Conservation (phyloP, 2,329 filamentous ascomycete genomes). For the Cladophialophora bantiana region DNA sequence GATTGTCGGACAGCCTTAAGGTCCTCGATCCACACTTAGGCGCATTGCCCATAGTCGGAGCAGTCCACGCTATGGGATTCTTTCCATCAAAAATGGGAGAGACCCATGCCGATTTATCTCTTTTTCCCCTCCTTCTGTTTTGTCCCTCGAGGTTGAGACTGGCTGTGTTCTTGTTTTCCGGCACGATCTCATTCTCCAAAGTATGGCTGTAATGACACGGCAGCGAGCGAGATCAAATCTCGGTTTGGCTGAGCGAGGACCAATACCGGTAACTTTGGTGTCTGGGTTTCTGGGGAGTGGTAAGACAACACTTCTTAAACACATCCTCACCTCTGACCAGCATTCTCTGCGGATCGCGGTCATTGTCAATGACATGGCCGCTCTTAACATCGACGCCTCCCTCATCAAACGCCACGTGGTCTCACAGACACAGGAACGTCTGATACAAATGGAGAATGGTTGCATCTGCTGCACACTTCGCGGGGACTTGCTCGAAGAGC, state of each 20-base stretch:
- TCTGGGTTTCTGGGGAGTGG: constrained; percentile 70
- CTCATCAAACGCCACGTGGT: constrained; percentile 65
- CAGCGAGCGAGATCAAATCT: neutral
- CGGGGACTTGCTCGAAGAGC: constrained; percentile 73
- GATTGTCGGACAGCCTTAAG: constrained; percentile 8
- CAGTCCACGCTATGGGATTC: too few relatives aligned
- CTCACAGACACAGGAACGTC: constrained; percentile 67
- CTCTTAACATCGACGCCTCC: constrained; percentile 70
- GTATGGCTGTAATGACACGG: neutral
- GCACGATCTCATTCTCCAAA: neutral
- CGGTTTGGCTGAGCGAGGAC: neutral
- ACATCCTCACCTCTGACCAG: constrained; percentile 68
- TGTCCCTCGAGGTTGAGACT: too few relatives aligned
- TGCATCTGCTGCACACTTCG: constrained; percentile 80
- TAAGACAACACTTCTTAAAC: constrained; percentile 73
- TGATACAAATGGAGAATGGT: constrained; percentile 73
- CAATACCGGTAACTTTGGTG: constrained; percentile 65
- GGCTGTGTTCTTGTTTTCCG: too few relatives aligned
- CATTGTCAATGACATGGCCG: constrained; percentile 76
- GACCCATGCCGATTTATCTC: too few relatives aligned
- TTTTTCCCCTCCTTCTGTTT: too few relatives aligned
- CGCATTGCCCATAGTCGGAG: neutral
- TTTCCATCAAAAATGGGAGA: too few relatives aligned
- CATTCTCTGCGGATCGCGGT: constrained; percentile 74
- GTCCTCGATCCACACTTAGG: constrained; percentile 16